These are phyloP conservation scores for Rosellinia necatrix DNA, from an alignment of 2,329 filamentous ascomycete species.

Conservation along the genomic window DNA sequence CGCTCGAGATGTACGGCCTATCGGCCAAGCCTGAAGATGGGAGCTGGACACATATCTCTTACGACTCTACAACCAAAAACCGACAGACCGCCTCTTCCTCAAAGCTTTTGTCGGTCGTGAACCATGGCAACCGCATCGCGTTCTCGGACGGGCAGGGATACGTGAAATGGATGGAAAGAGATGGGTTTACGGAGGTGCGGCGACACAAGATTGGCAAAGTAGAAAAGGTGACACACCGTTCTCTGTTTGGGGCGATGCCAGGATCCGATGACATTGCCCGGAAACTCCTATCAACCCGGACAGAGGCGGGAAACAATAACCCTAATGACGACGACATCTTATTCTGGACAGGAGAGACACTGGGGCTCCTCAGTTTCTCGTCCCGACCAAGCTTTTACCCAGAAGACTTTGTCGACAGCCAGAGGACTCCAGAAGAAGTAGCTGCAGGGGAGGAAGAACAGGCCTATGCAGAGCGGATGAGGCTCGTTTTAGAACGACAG, in stretches of 20 bases:
- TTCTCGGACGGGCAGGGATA: conserved; percentile 84
- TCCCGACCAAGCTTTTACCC: conserved; percentile 52
- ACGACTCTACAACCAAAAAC: conserved; percentile 69
- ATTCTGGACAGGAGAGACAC: conserved; percentile 85
- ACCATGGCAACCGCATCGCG: conserved; percentile 81
- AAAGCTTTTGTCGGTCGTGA: conserved; percentile 79
- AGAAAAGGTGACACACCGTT: conserved; percentile 50
- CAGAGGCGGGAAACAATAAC: conserved; percentile 35
- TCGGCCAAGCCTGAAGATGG: conserved; percentile 39
- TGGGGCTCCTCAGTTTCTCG: conserved; percentile 74
- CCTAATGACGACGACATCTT: conserved; percentile 70
- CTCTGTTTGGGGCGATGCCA: conserved; percentile 57
- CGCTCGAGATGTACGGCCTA: conserved; percentile 82
- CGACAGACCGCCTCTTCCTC: conserved; percentile 80
- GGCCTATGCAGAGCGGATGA: conserved; percentile 72
- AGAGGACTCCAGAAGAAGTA: conserved; percentile 51
- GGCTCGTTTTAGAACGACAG: conserved; percentile 73
- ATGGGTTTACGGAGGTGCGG: conserved; percentile 69
- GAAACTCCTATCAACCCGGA: conserved; percentile 71
- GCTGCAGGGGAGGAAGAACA: conserved; percentile 60
- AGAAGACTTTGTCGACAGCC: conserved; percentile 56
- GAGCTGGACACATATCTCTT: conserved; percentile 38
- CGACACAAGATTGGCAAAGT: conserved; percentile 60
- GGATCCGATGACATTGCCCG: conserved; percentile 74
- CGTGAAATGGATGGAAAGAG: conserved; percentile 88